These are phyloP conservation scores for Plicaturopsis crispa DNA, from an alignment of 768 basidiomycete genomes.

Conservation along the genomic window DNA sequence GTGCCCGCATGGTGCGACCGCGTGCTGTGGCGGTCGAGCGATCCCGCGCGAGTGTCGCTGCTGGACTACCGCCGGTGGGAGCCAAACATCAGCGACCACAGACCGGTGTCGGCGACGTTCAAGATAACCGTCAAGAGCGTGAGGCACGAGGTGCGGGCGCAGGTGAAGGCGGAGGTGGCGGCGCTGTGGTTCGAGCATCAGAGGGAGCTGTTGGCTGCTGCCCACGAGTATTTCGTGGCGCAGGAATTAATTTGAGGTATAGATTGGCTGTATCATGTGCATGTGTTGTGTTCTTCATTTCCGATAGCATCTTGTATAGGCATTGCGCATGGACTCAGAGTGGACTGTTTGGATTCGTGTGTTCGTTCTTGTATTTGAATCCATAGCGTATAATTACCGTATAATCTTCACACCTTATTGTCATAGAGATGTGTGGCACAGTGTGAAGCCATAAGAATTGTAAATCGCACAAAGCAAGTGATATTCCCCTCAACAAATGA, in stretches of 20 bases:
- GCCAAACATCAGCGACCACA: slow-evolving; percentile 83
- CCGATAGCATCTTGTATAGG: no score
- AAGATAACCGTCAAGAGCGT: slow-evolving; percentile 68
- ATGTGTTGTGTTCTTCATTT: neutral
- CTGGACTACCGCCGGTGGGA: slow-evolving; percentile 80
- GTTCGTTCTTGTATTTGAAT: no score
- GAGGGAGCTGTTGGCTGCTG: slow-evolving; percentile 19
- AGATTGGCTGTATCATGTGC: neutral
- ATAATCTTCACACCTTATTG: no score
- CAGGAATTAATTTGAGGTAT: slow-evolving; percentile 19
- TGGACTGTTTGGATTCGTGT: no score
- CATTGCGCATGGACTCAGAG: no score
- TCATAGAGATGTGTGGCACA: no score
- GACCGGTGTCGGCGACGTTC: slow-evolving; percentile 81
- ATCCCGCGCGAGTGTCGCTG: slow-evolving; percentile 48
- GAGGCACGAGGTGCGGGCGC: slow-evolving; percentile 45
- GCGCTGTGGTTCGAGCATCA: slow-evolving; percentile 39
- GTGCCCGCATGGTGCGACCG: slow-evolving; percentile 97
- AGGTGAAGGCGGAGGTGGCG: slow-evolving; percentile 49
- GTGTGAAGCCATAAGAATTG: no score
- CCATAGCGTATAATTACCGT: no score
- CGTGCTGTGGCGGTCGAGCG: slow-evolving; percentile 67
- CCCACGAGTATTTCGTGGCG: slow-evolving; percentile 25
- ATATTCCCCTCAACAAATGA: no score
- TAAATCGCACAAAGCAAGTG: no score